Base-by-base conservation (phyloP, 1,139 yeast species). In the Taiozyma sp. region DNA sequence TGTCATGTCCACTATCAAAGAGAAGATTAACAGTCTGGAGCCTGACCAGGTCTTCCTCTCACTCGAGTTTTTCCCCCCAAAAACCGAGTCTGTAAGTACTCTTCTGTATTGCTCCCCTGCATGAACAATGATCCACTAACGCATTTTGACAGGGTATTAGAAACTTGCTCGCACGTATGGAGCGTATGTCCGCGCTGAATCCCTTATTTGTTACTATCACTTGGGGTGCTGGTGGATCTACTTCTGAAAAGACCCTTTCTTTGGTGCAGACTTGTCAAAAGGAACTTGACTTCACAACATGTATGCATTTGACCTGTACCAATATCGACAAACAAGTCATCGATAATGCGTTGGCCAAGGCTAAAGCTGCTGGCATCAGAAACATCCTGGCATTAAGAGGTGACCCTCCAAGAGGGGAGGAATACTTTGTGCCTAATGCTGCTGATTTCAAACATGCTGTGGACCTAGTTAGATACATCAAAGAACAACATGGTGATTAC, bases 211-310 rank as follows among this genome's bases (percentile, higher is more conserved):
- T 91, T 49, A 88, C 97, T 3, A 86, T 95, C 11, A 95, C 99
- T 0, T 93, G 99, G 98, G 99, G 99, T 30, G 98, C 99, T 9
- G 98, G 98, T 41, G 99, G 99, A 2, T 83, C 96, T 3, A 90
- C 98, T 6, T 83, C 95, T 49, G 85, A 81, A 50, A 90, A 89
- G 69, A 87, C 97, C 0, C 70, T 93, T 54, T 95, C 88, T 47
- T 73, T 93, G 52, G 97, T 97, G 0, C 74, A 81, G 21, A 77
- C 88, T 3, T 86, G 95, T 62, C 89, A 86, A 61, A 74, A 79
- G 47, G 88, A 85, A 49, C 74, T 90, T 52, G 88, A 88, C 2
- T 71, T 91, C 29, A 88, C 97, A 13, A 89, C 97, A 0, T 91
- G 96, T 55, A 78, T 95, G 70, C 99, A 93, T 68, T 74, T 93